Base-by-base conservation (phyloP, 257 asterid species). In the Fraxinus quadrangulata region DNA sequence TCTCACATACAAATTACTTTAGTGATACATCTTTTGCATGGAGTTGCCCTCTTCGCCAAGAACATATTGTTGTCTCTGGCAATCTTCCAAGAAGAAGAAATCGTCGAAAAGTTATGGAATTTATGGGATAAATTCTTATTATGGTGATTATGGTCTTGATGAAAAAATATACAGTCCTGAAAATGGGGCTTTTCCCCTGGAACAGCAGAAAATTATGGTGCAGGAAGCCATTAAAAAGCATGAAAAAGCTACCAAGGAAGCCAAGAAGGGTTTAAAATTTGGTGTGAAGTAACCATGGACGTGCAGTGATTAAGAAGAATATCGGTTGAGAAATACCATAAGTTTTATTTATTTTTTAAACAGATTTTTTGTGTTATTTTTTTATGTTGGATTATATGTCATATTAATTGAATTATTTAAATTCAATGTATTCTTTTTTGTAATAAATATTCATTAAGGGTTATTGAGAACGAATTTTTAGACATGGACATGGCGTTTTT, bases 141-240 rank as follows among this genome's bases (percentile, higher is more conserved):
- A 79, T 75, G 84, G 88, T 70, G 88, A 85, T 77, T 85, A 85
- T 28, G 88, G 88, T 17, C 42, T 77, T 75, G 88, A 79, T 1
- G 85, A 84, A 1, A 42, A 81, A 78, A 81, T 84, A 1, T 78
- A 71, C 39, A 83, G 66, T 54, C n/a, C 26, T 11, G 83, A 84
- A 71, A 74, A 74, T 2, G 84, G 86, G 40, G 66, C 59, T 49
- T 26, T 77, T 3, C 5, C 69, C 19, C 10, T 28, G 5, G 66
- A 40, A 42, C 61, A 30, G 72, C 87, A 75, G 33, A 79, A 78
- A 61, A 81, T 28, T 10, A 3, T 72, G 83, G 17, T 75, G 77
- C 70, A 63, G 37, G 70, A 82, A 77, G 84, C 86, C 71, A 85
- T 79, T 73, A 39, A 82, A 82, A 77, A 82, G 77, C 80, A 74